Evolutionary conservation across 2,329 filamentous ascomycete genomes (phyloP).

Genomic region (Aspergillus sp.): DNA sequence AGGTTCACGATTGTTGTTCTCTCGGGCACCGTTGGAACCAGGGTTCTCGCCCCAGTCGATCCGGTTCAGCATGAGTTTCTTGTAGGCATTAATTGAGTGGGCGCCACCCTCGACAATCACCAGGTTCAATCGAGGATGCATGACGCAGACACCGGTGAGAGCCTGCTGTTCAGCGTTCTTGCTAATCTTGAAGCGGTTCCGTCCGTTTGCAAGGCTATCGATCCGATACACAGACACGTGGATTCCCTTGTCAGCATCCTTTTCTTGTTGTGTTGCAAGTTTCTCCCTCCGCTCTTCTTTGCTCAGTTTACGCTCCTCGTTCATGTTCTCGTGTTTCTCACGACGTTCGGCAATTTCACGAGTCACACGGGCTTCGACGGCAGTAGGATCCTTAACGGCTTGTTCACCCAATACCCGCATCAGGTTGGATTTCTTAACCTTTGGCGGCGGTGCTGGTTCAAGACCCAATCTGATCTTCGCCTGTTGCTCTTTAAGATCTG

Average conservation of each 20-base stretch:
- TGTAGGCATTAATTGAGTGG: constrained; percentile 76
- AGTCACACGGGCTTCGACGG: constrained; percentile 90
- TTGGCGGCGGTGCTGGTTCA: constrained; percentile 82
- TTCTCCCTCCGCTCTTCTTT: constrained; percentile 86
- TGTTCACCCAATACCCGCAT: constrained; percentile 95
- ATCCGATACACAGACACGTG: constrained; percentile 84
- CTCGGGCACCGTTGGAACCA: constrained; percentile 52
- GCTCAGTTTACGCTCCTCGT: constrained; percentile 79
- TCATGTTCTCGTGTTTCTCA: constrained; percentile 67
- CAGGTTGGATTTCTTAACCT: constrained; percentile 94
- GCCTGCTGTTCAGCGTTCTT: constrained; percentile 85
- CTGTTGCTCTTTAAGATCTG: constrained; percentile 90
- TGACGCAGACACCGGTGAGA: constrained; percentile 82
- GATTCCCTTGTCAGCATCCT: constrained; percentile 80
- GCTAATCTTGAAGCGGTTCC: constrained; percentile 87
- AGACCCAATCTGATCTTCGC: constrained; percentile 90
- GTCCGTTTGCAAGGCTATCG: constrained; percentile 79
- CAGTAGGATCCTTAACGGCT: constrained; percentile 91
- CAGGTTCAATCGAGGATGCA: constrained; percentile 82
- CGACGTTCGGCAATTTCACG: constrained; percentile 83
- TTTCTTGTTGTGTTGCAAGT: constrained; percentile 71
- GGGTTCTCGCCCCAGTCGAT: constrained; percentile 93
- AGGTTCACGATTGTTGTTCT: constrained; percentile 55
- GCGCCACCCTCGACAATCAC: constrained; percentile 87
- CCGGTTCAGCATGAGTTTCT: constrained; percentile 86